These are phyloP conservation scores for Protomyces pachydermus DNA, from an alignment of 1,139 yeast genomes.

Conservation along the genomic window DNA sequence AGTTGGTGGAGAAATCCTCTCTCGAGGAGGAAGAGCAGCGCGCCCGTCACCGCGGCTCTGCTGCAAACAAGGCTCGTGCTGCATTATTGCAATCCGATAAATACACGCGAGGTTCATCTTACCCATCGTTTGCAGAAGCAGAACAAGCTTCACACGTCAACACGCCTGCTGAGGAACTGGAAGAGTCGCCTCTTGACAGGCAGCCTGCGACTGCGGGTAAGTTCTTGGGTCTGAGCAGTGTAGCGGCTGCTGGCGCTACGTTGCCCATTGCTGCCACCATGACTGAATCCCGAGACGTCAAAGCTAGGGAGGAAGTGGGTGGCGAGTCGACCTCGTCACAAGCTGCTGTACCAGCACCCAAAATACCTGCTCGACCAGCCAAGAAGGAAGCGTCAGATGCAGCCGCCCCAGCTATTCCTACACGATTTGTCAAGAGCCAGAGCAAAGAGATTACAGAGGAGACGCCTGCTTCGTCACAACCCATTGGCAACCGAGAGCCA, in stretches of 20 bases:
- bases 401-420: background rate
- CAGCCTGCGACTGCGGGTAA: slow-evolving; percentile 15
- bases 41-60: slow-evolving; percentile 7
- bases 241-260: slow-evolving; percentile 19
- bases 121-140: slow-evolving; percentile 9
- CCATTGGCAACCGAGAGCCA: background rate
- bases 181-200: background rate
- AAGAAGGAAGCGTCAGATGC: background rate
- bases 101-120: slow-evolving; percentile 15
- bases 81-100: slow-evolving; percentile 8
- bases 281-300: slow-evolving; percentile 13
- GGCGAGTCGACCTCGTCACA: background rate
- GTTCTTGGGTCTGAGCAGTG: slow-evolving; percentile 12
- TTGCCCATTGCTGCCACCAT: slow-evolving; percentile 17
- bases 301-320: background rate
- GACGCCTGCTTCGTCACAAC: background rate
- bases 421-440: slow-evolving; percentile 1
- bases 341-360: background rate
- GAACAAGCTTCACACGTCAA: background rate
- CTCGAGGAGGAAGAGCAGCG: slow-evolving; percentile 7
- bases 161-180: background rate
- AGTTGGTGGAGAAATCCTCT: background rate
- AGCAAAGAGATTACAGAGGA: background rate
- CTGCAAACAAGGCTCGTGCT: slow-evolving; percentile 22
- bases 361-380: slow-evolving; percentile 1